These are phyloP conservation scores for Pachyrhizus erosus DNA, from an alignment of 306 rosid genomes.

Conservation along the genomic window DNA sequence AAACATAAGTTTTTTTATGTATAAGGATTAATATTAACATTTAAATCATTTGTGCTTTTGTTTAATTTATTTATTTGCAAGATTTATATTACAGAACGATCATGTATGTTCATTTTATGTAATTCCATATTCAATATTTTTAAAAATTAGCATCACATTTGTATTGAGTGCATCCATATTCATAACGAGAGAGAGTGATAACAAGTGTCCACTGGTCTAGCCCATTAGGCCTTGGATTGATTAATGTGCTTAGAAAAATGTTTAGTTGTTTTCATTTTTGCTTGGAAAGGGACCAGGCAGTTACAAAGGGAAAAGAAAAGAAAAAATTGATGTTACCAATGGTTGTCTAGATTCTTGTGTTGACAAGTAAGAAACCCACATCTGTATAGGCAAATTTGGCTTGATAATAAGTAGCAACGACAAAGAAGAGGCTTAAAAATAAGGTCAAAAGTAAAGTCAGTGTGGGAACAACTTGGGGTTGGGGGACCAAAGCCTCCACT, in stretches of 20 bases:
- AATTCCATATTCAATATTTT: not conserved
- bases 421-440: slow-evolving; percentile 45
- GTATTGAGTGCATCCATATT: not conserved
- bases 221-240: not conserved
- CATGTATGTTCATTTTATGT: not conserved
- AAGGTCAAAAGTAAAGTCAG: slow-evolving; percentile 46
- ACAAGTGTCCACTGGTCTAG: not conserved
- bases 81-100: no score
- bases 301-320: not conserved
- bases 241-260: not conserved
- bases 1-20: no score
- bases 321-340: not conserved
- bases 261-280: not conserved
- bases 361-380: slow-evolving; percentile 31
- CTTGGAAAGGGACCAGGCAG: slow-evolving; percentile 22
- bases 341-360: slow-evolving; percentile 13
- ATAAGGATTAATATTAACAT: not conserved
- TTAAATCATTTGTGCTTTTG: not conserved
- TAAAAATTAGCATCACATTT: no score
- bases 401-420: slow-evolving; percentile 40
- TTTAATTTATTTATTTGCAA: not conserved
- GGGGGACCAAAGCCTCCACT: slow-evolving; percentile 53
- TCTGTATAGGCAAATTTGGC: not conserved
- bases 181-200: not conserved
- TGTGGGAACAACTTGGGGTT: slow-evolving; percentile 39